A percentile compares a stretch with the other conserved stretches of the same genome.
phyloP scores from a whole-genome alignment of 23 red algal genomes.

The Pyropia haitanensis region DNA sequence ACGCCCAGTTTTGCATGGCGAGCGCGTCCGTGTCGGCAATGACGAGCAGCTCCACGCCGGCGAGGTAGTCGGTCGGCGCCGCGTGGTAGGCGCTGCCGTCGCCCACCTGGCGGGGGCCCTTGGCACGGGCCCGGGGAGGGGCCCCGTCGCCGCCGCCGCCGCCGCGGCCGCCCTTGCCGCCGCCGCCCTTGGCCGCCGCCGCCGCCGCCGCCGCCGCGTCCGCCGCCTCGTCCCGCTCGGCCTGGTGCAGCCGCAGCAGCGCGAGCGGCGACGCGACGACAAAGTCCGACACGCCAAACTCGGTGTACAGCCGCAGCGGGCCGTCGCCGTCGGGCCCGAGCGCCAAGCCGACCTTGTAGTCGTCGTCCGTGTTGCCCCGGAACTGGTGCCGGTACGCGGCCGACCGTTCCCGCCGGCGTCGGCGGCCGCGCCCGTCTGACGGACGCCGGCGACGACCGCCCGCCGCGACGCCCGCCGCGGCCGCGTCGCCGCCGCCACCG shows the following conservation, averaged over 20 bases:
- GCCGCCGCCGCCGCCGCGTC: background rate
- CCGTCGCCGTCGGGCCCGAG: constrained; percentile 18
- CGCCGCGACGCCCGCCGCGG: background rate
- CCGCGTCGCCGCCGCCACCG: background rate
- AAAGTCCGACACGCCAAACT: constrained; percentile 71
- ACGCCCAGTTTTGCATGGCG: constrained; percentile 89
- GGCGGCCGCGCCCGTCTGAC: background rate
- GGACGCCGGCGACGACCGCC: background rate
- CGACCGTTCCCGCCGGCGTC: constrained; percentile 12
- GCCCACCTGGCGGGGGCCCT: background rate
- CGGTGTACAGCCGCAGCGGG: constrained; percentile 49
- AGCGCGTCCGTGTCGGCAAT: constrained; percentile 50
- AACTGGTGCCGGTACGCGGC: constrained; percentile 46
- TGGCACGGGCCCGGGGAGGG: constrained; percentile 1
- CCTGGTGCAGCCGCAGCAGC: constrained; percentile 19
- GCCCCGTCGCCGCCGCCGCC: constrained; percentile 21
- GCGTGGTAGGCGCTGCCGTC: background rate
- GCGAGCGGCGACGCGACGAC: constrained; percentile 88
- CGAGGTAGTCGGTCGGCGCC: constrained; percentile 43
- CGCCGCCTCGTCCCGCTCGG: constrained; percentile 26
- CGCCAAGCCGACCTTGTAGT: constrained; percentile 75
- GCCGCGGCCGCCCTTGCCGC: constrained; percentile 10
- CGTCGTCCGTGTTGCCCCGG: constrained; percentile 87
- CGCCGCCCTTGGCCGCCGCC: constrained; percentile 1
- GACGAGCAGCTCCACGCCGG: constrained; percentile 74